phyloP scores from a whole-genome alignment of 2,329 filamentous ascomycete genomes.

The Coniella vitis region DNA sequence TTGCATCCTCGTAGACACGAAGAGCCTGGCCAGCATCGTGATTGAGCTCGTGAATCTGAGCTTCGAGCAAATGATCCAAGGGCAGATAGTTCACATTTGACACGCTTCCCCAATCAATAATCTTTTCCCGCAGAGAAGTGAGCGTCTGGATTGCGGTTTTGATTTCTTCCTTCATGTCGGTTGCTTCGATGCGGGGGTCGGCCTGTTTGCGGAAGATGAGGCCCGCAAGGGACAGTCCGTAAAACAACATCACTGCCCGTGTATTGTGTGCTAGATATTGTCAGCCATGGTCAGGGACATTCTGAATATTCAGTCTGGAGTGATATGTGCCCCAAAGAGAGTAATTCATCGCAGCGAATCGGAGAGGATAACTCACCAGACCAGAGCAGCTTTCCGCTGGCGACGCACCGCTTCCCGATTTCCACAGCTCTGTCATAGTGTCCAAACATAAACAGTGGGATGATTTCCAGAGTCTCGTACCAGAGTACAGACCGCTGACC shows the following conservation, averaged over 20 bases:
- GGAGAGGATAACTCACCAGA: slow-evolving; percentile 30
- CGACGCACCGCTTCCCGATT: slow-evolving; percentile 44
- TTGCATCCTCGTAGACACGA: slow-evolving; percentile 58
- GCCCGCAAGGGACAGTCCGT: slow-evolving; percentile 51
- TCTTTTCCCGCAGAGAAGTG: slow-evolving; percentile 48
- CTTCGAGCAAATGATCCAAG: slow-evolving; percentile 63
- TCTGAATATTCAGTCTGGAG: no score
- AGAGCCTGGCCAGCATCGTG: slow-evolving; percentile 52
- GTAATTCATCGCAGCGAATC: not conserved
- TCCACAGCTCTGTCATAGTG: slow-evolving; percentile 54
- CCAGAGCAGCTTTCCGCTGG: slow-evolving; percentile 46
- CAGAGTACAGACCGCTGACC: slow-evolving; percentile 58
- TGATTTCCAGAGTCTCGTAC: slow-evolving; percentile 61
- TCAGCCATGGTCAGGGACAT: no score
- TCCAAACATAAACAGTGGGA: slow-evolving; percentile 56
- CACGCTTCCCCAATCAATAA: slow-evolving; percentile 57
- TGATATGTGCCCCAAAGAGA: no score
- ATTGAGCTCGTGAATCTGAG: slow-evolving; percentile 59
- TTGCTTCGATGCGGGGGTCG: slow-evolving; percentile 37
- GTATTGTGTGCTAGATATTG: slow-evolving; percentile 37
- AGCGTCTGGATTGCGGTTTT: slow-evolving; percentile 47
- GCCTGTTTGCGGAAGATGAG: slow-evolving; percentile 42
- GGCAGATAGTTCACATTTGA: slow-evolving; percentile 65
- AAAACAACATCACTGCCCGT: slow-evolving; percentile 50
- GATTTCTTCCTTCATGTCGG: slow-evolving; percentile 36